These are phyloP conservation scores for rapeseed (Brassica napus) DNA, from an alignment of 345 rosid species.

Conservation along the genomic window DNA sequence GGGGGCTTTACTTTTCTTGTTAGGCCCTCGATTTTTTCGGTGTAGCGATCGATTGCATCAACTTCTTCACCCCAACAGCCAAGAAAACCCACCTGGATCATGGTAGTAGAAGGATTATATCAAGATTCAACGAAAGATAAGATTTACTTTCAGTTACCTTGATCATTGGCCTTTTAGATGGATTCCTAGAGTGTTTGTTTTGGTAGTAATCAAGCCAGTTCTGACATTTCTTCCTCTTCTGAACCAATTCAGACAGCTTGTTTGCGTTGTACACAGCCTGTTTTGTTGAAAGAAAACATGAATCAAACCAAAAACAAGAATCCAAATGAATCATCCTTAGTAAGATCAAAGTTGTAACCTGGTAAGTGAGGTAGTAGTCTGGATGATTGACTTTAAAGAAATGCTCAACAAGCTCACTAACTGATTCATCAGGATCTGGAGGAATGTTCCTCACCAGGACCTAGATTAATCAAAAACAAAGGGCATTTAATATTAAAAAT, in stretches of 20 bases:
- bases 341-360: constrained; percentile 51
- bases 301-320: not conserved
- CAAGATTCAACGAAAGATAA: constrained; percentile 4
- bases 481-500: not conserved
- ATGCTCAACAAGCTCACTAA: constrained; percentile 80
- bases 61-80: constrained; percentile 67
- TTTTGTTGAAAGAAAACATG: constrained; percentile 10
- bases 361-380: constrained; percentile 73
- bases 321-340: not conserved
- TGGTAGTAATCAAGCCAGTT: constrained; percentile 91
- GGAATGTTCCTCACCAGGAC: constrained; percentile 88
- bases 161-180: constrained; percentile 48
- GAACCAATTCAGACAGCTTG: constrained; percentile 57
- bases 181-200: constrained; percentile 65
- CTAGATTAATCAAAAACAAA: constrained; percentile 40
- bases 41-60: constrained; percentile 75
- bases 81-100: constrained; percentile 69
- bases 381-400: constrained; percentile 93
- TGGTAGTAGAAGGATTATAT: constrained; percentile 8
- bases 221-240: constrained; percentile 63
- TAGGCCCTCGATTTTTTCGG: constrained; percentile 59
- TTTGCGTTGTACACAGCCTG: constrained; percentile 87
- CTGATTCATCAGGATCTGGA: constrained; percentile 88
- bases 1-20: constrained; percentile 50
- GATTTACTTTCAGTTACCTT: constrained; percentile 45